Percentiles rank a stretch among this genome's conserved stretches.
Evolutionary conservation across 1,284 basidiomycete genomes (phyloP).

Genomic region (Cerioporus squamosus): DNA sequence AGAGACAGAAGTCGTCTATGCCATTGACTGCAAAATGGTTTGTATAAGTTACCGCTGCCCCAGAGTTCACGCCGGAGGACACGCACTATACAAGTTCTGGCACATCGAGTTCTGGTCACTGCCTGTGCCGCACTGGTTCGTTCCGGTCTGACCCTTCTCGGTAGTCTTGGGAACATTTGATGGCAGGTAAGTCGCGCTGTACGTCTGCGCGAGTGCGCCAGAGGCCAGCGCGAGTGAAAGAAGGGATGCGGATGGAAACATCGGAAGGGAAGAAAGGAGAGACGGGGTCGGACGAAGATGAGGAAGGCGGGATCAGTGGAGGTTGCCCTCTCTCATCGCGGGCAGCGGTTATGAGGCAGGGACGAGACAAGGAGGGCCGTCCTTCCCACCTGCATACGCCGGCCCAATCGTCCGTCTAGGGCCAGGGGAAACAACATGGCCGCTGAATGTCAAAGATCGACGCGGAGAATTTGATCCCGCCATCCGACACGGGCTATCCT

Average conservation of each 20-base stretch:
- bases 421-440: too few relatives aligned
- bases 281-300: background rate
- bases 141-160: conserved; percentile 65
- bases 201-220: conserved; percentile 35
- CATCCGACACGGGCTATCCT: too few relatives aligned
- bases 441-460: too few relatives aligned
- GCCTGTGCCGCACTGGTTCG: conserved; percentile 67
- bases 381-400: too few relatives aligned
- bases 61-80: background rate
- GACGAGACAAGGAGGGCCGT: too few relatives aligned
- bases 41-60: background rate
- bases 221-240: conserved; percentile 22
- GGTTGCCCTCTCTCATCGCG: too few relatives aligned
- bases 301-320: too few relatives aligned
- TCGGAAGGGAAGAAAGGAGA: conserved; percentile 1
- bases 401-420: too few relatives aligned
- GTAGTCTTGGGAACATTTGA: conserved; percentile 52
- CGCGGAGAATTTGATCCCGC: too few relatives aligned
- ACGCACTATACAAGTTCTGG: conserved; percentile 67
- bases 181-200: conserved; percentile 43
- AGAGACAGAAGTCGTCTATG: conserved; percentile 63
- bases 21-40: conserved; percentile 52
- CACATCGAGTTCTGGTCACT: conserved; percentile 62
- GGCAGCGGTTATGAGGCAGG: too few relatives aligned
- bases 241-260: conserved; percentile 22